Evolutionary conservation across 202 grass and related monocot species (phyloP).

Genomic region (Setaria viridis): DNA sequence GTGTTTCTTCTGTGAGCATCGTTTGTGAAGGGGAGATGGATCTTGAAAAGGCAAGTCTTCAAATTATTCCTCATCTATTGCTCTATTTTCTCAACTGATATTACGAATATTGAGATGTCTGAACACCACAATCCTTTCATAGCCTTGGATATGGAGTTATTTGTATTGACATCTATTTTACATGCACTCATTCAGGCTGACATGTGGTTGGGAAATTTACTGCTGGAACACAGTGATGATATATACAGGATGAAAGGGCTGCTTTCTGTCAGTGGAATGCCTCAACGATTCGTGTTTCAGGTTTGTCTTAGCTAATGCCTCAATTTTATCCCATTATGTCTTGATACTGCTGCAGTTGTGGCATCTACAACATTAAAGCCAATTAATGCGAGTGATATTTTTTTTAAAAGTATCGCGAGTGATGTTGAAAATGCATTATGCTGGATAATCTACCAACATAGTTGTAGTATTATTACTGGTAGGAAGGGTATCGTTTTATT

Average conservation of each 20-base stretch:
- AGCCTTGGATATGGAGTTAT: neutral
- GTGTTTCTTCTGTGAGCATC: constrained; percentile 98
- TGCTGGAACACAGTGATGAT: constrained; percentile 92
- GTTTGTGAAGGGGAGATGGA: constrained; percentile 98
- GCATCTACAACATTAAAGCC: neutral
- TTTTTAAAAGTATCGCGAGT: neutral
- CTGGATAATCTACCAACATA: neutral
- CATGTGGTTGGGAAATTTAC: constrained; percentile 94
- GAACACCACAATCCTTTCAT: constrained; percentile 11
- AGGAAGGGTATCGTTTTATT: neutral
- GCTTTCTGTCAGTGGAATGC: constrained; percentile 93
- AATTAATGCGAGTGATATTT: neutral
- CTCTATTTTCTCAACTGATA: constrained; percentile 38
- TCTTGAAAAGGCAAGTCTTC: constrained; percentile 81
- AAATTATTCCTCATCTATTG: constrained; percentile 29
- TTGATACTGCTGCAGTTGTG: neutral
- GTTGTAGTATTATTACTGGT: neutral
- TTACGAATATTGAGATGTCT: constrained; percentile 1
- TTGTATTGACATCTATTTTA: constrained; percentile 40
- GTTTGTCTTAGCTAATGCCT: constrained; percentile 42
- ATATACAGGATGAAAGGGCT: constrained; percentile 99
- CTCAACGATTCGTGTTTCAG: constrained; percentile 97
- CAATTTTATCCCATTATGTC: neutral
- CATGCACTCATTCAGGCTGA: constrained; percentile 69
- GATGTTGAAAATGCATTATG: neutral